Base-by-base conservation (phyloP, 768 basidiomycete genomes). In the Phylloporus arenicola region DNA sequence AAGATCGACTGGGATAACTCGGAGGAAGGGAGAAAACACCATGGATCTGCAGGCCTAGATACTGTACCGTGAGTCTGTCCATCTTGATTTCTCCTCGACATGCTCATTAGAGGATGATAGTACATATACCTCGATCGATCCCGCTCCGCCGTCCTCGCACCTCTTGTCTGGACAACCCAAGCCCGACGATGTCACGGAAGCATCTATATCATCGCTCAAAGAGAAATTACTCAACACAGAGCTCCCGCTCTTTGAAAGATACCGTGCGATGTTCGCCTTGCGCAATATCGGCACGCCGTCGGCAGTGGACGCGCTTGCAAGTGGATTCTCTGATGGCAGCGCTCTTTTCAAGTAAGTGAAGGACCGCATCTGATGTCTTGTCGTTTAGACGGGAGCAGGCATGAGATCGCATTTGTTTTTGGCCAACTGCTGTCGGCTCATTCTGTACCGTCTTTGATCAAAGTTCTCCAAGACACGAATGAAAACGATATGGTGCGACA, bases 401-500 rank as follows among this genome's bases (percentile, higher is more conserved):
- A 99, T 68, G 96, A 99, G 68, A 92, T 99, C 42, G 96, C 96
- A 1, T 99, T 97, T 68, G 87, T 99, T 40, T 97, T 98, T 62
- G 96, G 96, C 12, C 96, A 99, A 72, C 78, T 99, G 38, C 81
- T 91, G 45, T 92, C 91, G 1, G 76, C 86, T 6, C 84, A 93
- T 64, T 87, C 92, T 0, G 88, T 98, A 19, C 92, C 94, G 10
- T 78, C 88, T 1, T 75, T 99, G 29, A 65, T 97, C 31, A 69
- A 78, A 34, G 89, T 95, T 25, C 75, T 99, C n/a, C 74, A 80
- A 56, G 72, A 92, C 56, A 48, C 65, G 2, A 63, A 71, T 2
- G 96, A 98, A 68, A 85, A 85, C 11, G 92, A 93, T 50, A 98
- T 99, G 95, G 96, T 99, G 10, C 82, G 96, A 29, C 96, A 99